Evolutionary conservation across 2,329 filamentous ascomycete genomes (phyloP).

Genomic region (Teratosphaeria epicoccoides): DNA sequence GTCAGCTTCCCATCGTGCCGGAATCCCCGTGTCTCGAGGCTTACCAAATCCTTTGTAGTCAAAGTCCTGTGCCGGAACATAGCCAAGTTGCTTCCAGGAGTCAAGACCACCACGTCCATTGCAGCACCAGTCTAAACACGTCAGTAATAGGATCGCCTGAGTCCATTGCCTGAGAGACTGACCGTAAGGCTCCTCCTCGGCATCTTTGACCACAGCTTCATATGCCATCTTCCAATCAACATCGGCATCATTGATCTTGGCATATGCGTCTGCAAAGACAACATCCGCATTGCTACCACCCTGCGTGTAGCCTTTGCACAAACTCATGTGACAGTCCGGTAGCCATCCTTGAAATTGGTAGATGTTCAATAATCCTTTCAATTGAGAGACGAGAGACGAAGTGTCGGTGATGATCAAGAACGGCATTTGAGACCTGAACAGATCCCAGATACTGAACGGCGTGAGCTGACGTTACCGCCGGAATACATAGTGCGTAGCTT

Average conservation of each 20-base stretch:
- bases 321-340: constrained; percentile 63
- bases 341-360: constrained; percentile 60
- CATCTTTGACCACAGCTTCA: constrained; percentile 54
- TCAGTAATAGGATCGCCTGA: background rate
- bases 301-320: constrained; percentile 52
- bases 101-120: constrained; percentile 58
- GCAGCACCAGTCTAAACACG: constrained; percentile 39
- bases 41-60: constrained; percentile 38
- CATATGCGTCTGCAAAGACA: constrained; percentile 60
- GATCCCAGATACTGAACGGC: constrained; percentile 42
- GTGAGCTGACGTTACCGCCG: background rate
- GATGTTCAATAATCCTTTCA: constrained; percentile 58
- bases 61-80: constrained; percentile 42
- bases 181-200: constrained; percentile 39
- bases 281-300: constrained; percentile 63
- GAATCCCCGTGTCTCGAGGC: no score
- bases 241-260: constrained; percentile 53
- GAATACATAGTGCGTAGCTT: background rate
- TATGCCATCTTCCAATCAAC: constrained; percentile 56
- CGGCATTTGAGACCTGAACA: constrained; percentile 54
- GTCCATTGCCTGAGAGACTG: background rate
- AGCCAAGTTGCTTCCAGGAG: constrained; percentile 56
- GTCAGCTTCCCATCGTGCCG: constrained; percentile 9
- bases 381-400: constrained; percentile 50
- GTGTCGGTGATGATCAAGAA: constrained; percentile 58